These are phyloP conservation scores for Neurospora sp. DNA, from an alignment of 495 filamentous ascomycete genomes.

Conservation along the genomic window DNA sequence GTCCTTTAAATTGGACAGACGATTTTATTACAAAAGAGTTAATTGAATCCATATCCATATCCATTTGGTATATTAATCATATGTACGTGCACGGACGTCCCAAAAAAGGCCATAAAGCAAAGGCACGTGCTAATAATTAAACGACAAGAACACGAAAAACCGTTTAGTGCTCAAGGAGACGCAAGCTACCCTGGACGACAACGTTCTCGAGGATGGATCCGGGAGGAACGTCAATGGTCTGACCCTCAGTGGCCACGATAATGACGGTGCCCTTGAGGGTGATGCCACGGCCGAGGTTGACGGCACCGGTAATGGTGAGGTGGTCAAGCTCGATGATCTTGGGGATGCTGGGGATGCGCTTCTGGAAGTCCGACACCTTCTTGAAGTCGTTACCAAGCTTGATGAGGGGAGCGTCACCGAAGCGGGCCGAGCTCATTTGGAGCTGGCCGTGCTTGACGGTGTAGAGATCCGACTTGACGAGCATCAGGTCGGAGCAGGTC, in stretches of 20 bases:
- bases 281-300: slow-evolving; percentile 91
- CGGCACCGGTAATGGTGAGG: slow-evolving; percentile 90
- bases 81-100: background rate
- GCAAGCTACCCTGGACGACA: slow-evolving; percentile 95
- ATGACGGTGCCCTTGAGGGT: slow-evolving; percentile 99
- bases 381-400: slow-evolving; percentile 99
- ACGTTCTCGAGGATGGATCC: slow-evolving; percentile 97
- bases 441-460: slow-evolving; percentile 98
- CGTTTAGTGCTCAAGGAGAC: slow-evolving; percentile 79
- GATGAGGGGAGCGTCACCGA: slow-evolving; percentile 97
- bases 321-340: slow-evolving; percentile 98
- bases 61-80: background rate
- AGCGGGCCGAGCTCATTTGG: slow-evolving; percentile 88
- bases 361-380: slow-evolving; percentile 99
- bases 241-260: slow-evolving; percentile 95
- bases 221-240: slow-evolving; percentile 94
- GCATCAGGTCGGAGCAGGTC: slow-evolving; percentile 98
- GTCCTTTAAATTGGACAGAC: background rate
- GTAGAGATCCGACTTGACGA: slow-evolving; percentile 99
- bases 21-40: background rate
- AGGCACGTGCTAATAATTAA: background rate
- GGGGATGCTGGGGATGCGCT: slow-evolving; percentile 89
- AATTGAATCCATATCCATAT: background rate
- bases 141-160: background rate
- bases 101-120: background rate